A percentile compares a stretch with the other conserved stretches of the same genome.
These are phyloP conservation scores for Globisporangium sylvaticum DNA, from an alignment of 352 stramenopile genomes.

Conservation along the genomic window DNA sequence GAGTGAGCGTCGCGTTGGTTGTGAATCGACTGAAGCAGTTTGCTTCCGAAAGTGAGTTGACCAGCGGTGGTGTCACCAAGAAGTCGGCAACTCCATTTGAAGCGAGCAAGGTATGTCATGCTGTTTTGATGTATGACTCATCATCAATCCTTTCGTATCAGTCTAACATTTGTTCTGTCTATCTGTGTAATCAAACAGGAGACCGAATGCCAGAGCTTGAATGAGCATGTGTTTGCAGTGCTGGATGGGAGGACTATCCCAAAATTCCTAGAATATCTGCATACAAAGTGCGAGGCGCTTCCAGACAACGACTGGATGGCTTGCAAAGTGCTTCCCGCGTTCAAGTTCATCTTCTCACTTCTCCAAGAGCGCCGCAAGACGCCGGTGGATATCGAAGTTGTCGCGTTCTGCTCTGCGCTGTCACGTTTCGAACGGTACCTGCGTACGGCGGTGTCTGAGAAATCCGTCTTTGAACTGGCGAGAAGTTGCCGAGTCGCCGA, in stretches of 20 bases:
- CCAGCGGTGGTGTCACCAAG: not conserved
- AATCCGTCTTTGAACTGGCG: not conserved
- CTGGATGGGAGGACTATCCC: not conserved
- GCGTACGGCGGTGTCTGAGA: not conserved
- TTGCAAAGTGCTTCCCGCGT: not conserved
- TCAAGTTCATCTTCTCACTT: not conserved
- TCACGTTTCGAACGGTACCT: not conserved
- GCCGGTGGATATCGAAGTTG: not conserved
- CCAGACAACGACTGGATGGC: not conserved
- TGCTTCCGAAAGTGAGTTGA: not conserved
- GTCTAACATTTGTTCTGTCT: not conserved
- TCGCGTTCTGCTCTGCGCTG: not conserved
- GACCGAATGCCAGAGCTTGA: not conserved
- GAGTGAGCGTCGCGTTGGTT: not conserved
- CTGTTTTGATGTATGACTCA: not conserved
- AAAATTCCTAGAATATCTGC: not conserved
- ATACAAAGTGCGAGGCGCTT: not conserved
- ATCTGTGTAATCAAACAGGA: not conserved
- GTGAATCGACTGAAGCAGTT: not conserved
- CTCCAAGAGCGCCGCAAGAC: not conserved
- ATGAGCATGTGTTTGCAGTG: no score
- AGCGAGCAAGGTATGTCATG: not conserved
- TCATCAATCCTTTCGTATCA: not conserved
- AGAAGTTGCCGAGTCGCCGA: not conserved
- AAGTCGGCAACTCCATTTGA: not conserved